Base-by-base conservation (phyloP, 2,329 filamentous ascomycete species). In the Simplicillium sp. region DNA sequence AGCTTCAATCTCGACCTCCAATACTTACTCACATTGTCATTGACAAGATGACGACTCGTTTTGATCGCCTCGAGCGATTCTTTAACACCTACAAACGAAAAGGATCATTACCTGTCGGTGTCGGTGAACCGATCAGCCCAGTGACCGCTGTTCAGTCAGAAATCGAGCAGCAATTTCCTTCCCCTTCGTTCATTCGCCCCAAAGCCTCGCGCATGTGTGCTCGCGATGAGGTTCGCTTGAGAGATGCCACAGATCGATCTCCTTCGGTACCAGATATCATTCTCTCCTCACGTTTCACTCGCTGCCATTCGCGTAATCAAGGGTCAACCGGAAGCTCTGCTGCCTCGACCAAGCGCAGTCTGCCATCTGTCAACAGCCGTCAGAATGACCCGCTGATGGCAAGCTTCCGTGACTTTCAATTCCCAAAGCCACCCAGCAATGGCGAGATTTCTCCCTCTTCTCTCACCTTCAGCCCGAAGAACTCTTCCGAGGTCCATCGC, bases 101-200 rank as follows among this genome's bases (percentile, higher is more conserved):
- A 46, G 46, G 50, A 29, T 58, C 52, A 29, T 42, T 46, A 20
- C 45, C 57, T 13, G 44, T 49, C 11, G 53, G 54, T 28, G 45
- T 50, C 34, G 52, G 43, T 39, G 51, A 48, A 40, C 46, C 52
- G 40, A 46, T 44, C 32, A 51, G 42, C 34, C 50, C 44, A 37
- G 36, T 51, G 40, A 43, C 43, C 20, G 20, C 20, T 25, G 20
- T 25, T 25, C 38, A 45, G 13, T 48, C 48, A 25, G 41, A 53
- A 8, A 39, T 52, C 17, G 60, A 55, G 38, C 61, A 59, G 38
- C 56, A 62, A 38, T 75, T 75, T 46, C 71, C 71, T 4, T 64
- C 64, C 15, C 66, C 71, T 7, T 73, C 71, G 1, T 80, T 75
- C 48, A 73, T 80, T 46, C 65, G 71, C 36, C 75, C 75, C 18